Base-by-base conservation (phyloP, 1,139 yeast genomes). In the Lodderomyces jiufengensis region DNA sequence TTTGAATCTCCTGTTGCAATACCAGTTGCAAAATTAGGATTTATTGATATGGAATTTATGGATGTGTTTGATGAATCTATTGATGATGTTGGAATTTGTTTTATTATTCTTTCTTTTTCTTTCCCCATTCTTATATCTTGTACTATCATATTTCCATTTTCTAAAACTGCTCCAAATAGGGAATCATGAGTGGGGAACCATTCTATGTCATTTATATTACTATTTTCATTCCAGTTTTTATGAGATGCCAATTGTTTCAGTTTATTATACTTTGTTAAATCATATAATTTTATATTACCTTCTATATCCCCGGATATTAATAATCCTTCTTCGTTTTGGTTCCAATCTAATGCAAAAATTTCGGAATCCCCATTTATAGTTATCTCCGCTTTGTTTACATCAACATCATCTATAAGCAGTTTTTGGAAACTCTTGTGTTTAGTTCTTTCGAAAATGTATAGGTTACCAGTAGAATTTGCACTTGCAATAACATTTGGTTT, bases 1-100 rank as follows among this genome's bases (percentile, higher is more conserved):
- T 55, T 53, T 5, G 77, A 69, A 40, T 82, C 84, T 2, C 94
- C 97, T 0, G 88, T 71, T 1, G 87, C 88, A 11, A 84, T 49
- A 26, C 78, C 66, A 45, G 52, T 47, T 29, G 47, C 70, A 46
- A 79, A 76, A 1, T 63, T 62, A 0, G 77, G 78, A 53, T 81
- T 85, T 50, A 84, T 72, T 28, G 82, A 72, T 7, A 90, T 55
- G 3, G 84, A 63, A 55, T 88, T 87, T 30, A 86, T 66, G 6
- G 15, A 11, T 5, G 20, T 5, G 2, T 85, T 82, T 11, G 53
- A 59, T 1, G 52, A 39, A 16, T 12, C 22, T 9, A 5, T 12
- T 10, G 13, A 14, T 4, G 24, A 4, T 4, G 21, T n/a, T 6
- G 14, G 6, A 10, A 28, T 28, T 12, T n/a, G 29, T 12, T 24